These are phyloP conservation scores for Shiraia sp. DNA, from an alignment of 2,329 filamentous ascomycete genomes.

Conservation along the genomic window DNA sequence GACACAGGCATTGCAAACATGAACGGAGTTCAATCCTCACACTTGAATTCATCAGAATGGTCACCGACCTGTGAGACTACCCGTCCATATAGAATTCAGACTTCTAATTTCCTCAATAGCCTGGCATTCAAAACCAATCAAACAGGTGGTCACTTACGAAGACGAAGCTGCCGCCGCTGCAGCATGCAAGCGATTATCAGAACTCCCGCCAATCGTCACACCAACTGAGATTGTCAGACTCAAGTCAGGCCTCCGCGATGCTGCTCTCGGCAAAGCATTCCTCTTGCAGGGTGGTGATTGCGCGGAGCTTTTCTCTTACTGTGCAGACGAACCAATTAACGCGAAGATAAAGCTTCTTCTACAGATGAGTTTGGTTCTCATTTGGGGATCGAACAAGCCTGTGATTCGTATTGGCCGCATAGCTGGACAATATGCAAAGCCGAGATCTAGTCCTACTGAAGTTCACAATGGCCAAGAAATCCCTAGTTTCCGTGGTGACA, in stretches of 20 bases:
- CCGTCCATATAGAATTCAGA: background rate
- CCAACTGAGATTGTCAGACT: slow-evolving; percentile 79
- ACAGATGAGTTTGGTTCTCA: slow-evolving; percentile 94
- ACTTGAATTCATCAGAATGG: slow-evolving; percentile 32
- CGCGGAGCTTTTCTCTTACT: slow-evolving; percentile 97
- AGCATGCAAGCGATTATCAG: slow-evolving; percentile 66
- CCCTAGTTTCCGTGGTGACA: slow-evolving; percentile 91
- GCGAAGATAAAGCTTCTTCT: slow-evolving; percentile 95
- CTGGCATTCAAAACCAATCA: slow-evolving; percentile 79
- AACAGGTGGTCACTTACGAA: slow-evolving; percentile 73
- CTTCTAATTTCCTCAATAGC: slow-evolving; percentile 45
- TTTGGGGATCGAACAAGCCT: slow-evolving; percentile 81
- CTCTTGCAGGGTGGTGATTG: slow-evolving; percentile 96
- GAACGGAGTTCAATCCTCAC: slow-evolving; percentile 2
- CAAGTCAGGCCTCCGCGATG: slow-evolving; percentile 78
- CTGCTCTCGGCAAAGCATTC: slow-evolving; percentile 88
- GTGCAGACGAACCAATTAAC: slow-evolving; percentile 84
- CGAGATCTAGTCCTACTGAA: slow-evolving; percentile 86
- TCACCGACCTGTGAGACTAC: slow-evolving; percentile 44
- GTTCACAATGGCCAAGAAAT: slow-evolving; percentile 77
- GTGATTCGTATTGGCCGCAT: slow-evolving; percentile 94
- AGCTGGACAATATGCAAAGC: slow-evolving; percentile 97
- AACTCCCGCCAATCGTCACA: slow-evolving; percentile 77
- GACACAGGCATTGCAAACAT: too few species aligned
- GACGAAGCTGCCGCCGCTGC: slow-evolving; percentile 63